Conservation (phyloP, 2,329 filamentous ascomycete species). For the Verruconis gallopava region DNA sequence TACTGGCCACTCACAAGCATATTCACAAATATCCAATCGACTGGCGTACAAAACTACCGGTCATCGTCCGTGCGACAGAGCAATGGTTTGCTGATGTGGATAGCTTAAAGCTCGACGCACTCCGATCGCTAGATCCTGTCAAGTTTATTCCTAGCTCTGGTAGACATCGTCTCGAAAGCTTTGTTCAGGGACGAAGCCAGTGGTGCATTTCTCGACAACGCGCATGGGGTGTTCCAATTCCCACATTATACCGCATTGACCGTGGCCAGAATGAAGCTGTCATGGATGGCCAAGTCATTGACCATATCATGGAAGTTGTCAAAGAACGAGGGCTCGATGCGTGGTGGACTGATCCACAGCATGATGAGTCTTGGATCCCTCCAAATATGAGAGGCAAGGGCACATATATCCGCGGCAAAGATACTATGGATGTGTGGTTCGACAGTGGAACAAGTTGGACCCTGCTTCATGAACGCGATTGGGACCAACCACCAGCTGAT, state of each 20-base stretch:
- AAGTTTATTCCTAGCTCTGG: conserved; percentile 68
- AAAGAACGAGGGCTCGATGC: conserved; percentile 69
- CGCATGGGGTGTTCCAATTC: conserved; percentile 93
- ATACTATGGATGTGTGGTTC: conserved; percentile 99
- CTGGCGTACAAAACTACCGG: conserved; percentile 87
- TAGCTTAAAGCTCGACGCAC: conserved; percentile 61
- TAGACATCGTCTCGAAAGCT: conserved; percentile 64
- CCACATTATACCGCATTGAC: conserved; percentile 63
- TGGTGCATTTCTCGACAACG: conserved; percentile 98
- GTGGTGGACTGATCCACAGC: conserved; percentile 77
- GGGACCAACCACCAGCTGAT: conserved; percentile 47
- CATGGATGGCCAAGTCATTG: conserved; percentile 66
- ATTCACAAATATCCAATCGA: conserved; percentile 95
- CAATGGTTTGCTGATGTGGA: conserved; percentile 97
- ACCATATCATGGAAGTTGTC: conserved; percentile 73
- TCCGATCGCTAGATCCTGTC: conserved; percentile 57
- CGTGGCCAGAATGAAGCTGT: conserved; percentile 52
- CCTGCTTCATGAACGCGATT: conserved; percentile 19
- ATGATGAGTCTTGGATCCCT: conserved; percentile 69
- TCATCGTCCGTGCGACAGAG: conserved; percentile 82
- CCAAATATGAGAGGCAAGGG: conserved; percentile 40
- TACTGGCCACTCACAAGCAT: conserved; percentile 59
- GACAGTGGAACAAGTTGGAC: conserved; percentile 95
- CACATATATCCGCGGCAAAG: conserved; percentile 60
- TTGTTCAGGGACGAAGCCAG: conserved; percentile 75